These are phyloP conservation scores for Nothophytophthora sp. DNA, from an alignment of 352 stramenopile species.

Conservation along the genomic window DNA sequence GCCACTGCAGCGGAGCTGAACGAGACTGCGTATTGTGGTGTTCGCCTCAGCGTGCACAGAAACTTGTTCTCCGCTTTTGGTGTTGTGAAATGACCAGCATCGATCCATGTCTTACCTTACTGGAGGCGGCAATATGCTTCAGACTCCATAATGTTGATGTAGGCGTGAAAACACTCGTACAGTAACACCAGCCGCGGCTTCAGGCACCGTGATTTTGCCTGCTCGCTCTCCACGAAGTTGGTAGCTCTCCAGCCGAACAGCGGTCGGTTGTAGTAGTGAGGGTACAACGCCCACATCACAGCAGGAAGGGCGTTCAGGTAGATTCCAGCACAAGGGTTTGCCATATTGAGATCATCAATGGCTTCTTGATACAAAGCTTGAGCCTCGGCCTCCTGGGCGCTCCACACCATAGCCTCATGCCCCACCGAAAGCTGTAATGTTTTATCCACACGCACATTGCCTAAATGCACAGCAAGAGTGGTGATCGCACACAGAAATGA, in stretches of 20 bases:
- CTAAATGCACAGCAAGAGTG: neutral
- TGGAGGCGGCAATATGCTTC: neutral
- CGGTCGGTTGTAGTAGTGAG: slow-evolving; percentile 3
- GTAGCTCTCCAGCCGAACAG: slow-evolving; percentile 8
- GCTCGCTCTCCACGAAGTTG: slow-evolving; percentile 5
- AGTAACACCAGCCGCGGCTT: neutral
- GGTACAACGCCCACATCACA: slow-evolving; percentile 5
- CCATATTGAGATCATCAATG: neutral
- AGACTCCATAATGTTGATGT: neutral
- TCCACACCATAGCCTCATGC: too few relatives aligned
- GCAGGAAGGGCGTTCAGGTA: neutral
- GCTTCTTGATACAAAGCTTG: too few relatives aligned
- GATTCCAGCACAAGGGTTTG: neutral
- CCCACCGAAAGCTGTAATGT: neutral
- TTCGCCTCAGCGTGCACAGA: too few relatives aligned
- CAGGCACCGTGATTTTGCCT: neutral
- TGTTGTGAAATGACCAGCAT: too few relatives aligned
- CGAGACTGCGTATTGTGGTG: too few relatives aligned
- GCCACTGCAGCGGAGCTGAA: too few relatives aligned
- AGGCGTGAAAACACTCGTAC: neutral
- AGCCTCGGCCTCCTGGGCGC: too few relatives aligned
- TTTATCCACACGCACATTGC: slow-evolving; percentile 12
- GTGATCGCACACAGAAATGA: neutral
- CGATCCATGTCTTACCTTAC: neutral
- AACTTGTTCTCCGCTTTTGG: too few relatives aligned